Conservation (phyloP, 768 basidiomycete genomes). For the Boletus tomentosulus region DNA sequence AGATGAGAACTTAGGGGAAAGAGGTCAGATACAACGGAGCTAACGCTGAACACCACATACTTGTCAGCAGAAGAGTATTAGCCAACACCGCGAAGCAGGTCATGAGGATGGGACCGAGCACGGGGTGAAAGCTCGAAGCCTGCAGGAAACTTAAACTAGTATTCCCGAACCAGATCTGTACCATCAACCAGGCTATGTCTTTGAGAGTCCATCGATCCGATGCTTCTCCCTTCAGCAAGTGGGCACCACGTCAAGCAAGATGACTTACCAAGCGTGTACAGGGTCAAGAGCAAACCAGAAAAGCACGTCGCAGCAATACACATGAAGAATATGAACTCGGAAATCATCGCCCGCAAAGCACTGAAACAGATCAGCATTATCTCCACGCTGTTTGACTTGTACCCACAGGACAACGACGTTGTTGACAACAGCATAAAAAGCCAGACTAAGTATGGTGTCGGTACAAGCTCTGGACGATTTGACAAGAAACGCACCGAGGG, state of each 20-base stretch:
- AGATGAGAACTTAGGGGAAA: conserved; percentile 57
- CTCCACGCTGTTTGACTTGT: neutral
- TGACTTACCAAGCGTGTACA: conserved; percentile 45
- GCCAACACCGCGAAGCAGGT: conserved; percentile 73
- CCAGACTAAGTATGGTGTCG: conserved; percentile 43
- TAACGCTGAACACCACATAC: conserved; percentile 38
- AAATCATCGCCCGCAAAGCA: conserved; percentile 77
- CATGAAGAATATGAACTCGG: conserved; percentile 77
- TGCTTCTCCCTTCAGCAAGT: conserved; percentile 27
- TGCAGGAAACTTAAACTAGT: conserved; percentile 57
- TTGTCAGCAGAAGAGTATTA: conserved; percentile 76
- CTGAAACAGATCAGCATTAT: conserved; percentile 36
- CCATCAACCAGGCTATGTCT: conserved; percentile 77
- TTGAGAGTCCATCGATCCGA: conserved; percentile 31
- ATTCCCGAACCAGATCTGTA: conserved; percentile 85
- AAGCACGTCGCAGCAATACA: conserved; percentile 75
- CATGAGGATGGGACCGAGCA: conserved; percentile 80
- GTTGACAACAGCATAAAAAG: conserved; percentile 76
- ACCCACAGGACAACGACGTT: conserved; percentile 75
- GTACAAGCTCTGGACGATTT: neutral
- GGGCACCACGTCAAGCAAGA: conserved; percentile 9
- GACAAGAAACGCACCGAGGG: conserved; percentile 50
- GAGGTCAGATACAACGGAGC: conserved; percentile 2
- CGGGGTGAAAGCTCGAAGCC: conserved; percentile 56
- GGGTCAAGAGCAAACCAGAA: conserved; percentile 64